Evolutionary conservation across 2,329 filamentous ascomycete genomes (phyloP).

Genomic region (Alternaria angustiovoidea): DNA sequence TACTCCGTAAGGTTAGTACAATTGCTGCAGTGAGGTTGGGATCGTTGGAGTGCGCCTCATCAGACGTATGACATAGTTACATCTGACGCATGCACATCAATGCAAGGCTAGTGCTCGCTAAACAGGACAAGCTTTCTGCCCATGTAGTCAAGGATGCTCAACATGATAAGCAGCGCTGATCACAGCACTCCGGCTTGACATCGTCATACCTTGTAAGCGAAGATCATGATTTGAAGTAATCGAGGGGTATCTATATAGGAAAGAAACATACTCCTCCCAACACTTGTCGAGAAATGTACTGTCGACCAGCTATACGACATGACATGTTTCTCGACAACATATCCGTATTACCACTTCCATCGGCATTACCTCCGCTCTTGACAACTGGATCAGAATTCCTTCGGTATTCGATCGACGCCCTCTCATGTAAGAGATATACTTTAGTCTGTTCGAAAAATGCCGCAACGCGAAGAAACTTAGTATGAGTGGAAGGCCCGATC

Average conservation of each 20-base stretch:
- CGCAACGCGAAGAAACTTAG: neutral
- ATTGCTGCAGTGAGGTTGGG: neutral
- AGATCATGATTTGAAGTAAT: neutral
- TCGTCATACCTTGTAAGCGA: neutral
- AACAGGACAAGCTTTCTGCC: constrained; percentile 14
- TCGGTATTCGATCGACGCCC: neutral
- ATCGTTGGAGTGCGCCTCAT: neutral
- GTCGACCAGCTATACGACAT: neutral
- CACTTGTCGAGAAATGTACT: neutral
- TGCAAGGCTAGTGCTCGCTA: constrained; percentile 22
- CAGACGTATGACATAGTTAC: constrained; percentile 3
- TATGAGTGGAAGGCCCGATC: neutral
- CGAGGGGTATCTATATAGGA: constrained; percentile 26
- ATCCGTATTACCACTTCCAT: neutral
- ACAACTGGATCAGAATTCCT: neutral
- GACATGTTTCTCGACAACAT: neutral
- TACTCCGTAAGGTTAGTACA: neutral
- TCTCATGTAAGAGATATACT: neutral
- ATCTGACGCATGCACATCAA: constrained; percentile 5
- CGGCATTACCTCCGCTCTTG: neutral
- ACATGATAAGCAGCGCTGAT: neutral
- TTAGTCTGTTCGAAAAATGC: neutral
- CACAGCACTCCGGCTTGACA: neutral
- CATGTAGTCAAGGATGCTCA: neutral
- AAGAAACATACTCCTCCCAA: constrained; percentile 9